A percentile compares a stretch with the other conserved stretches of the same genome.
phyloP scores from a whole-genome alignment of 352 stramenopile species.

The Phytophthora uliginosa region DNA sequence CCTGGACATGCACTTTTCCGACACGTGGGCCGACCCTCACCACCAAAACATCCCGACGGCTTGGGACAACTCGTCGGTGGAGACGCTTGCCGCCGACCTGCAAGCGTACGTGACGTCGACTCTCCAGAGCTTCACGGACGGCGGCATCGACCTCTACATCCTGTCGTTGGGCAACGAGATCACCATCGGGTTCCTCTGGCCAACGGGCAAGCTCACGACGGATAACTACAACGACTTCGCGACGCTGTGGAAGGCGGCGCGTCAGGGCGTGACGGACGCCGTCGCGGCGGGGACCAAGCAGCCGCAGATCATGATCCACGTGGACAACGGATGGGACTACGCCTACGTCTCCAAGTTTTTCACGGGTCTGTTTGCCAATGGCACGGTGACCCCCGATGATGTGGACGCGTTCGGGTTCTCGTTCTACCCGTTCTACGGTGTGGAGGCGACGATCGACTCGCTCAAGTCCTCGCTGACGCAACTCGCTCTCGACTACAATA shows the following conservation, averaged over 20 bases:
- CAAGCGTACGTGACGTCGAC: slow-evolving; percentile 43
- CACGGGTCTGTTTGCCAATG: slow-evolving; percentile 40
- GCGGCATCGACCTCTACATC: slow-evolving; percentile 39
- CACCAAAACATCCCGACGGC: slow-evolving; percentile 34
- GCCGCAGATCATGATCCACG: slow-evolving; percentile 48
- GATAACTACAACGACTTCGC: slow-evolving; percentile 43
- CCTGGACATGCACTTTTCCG: slow-evolving; percentile 51
- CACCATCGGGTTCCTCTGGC: slow-evolving; percentile 43
- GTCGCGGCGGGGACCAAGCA: slow-evolving; percentile 33
- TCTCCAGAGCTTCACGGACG: slow-evolving; percentile 40
- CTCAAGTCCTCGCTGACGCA: slow-evolving; percentile 39
- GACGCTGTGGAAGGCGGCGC: slow-evolving; percentile 40
- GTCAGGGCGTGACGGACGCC: slow-evolving; percentile 39
- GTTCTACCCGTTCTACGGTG: slow-evolving; percentile 50
- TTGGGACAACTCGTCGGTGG: slow-evolving; percentile 37
- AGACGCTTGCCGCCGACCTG: slow-evolving; percentile 26
- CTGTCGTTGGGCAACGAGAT: slow-evolving; percentile 48
- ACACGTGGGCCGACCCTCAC: slow-evolving; percentile 45
- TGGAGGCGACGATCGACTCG: slow-evolving; percentile 37
- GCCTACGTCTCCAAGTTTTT: slow-evolving; percentile 44
- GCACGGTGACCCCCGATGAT: slow-evolving; percentile 36
- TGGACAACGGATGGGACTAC: slow-evolving; percentile 51
- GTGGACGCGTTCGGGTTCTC: slow-evolving; percentile 44
- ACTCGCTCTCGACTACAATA: slow-evolving; percentile 38
- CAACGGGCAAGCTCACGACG: slow-evolving; percentile 31